Evolutionary conservation across 768 basidiomycete species (phyloP).

Genomic region (Trametopsis cervina): DNA sequence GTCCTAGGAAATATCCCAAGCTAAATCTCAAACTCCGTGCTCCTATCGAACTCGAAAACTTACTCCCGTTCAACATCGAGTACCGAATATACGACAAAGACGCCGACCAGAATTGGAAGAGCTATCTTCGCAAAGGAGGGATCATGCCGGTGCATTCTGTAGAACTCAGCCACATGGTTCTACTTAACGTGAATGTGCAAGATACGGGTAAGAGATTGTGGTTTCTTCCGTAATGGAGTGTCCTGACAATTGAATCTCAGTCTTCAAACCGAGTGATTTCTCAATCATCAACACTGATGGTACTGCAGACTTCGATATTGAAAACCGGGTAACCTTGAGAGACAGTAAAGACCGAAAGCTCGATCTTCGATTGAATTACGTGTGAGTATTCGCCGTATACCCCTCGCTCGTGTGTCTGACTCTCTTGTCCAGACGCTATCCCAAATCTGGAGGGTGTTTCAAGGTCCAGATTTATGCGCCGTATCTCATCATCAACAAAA

Average conservation of each 20-base stretch:
- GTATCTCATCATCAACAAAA: slow-evolving; percentile 89
- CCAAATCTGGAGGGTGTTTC: slow-evolving; percentile 91
- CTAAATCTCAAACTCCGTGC: slow-evolving; percentile 83
- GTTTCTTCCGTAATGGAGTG: no score
- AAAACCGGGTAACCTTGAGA: slow-evolving; percentile 60
- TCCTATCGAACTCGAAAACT: slow-evolving; percentile 92
- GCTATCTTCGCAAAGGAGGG: slow-evolving; percentile 88
- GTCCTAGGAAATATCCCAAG: slow-evolving; percentile 70
- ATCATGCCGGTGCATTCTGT: slow-evolving; percentile 96
- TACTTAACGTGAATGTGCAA: slow-evolving; percentile 86
- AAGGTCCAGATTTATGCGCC: slow-evolving; percentile 93
- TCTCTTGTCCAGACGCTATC: slow-evolving; percentile 50
- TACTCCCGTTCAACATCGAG: slow-evolving; percentile 88
- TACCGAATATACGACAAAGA: slow-evolving; percentile 98
- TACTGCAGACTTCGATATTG: slow-evolving; percentile 82
- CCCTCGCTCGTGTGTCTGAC: neutral
- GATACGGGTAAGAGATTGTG: slow-evolving; percentile 70
- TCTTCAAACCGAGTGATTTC: slow-evolving; percentile 91
- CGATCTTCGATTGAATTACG: slow-evolving; percentile 79
- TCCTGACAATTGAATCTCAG: no score
- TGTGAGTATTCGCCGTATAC: slow-evolving; percentile 44
- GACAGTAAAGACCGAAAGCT: slow-evolving; percentile 74
- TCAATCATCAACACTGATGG: slow-evolving; percentile 95
- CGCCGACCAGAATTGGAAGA: slow-evolving; percentile 89
- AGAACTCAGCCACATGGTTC: slow-evolving; percentile 81